Percentiles rank a stretch among this genome's conserved stretches.
These are phyloP conservation scores for Skeletonema grethae DNA, from an alignment of 108 stramenopile species.

Conservation along the genomic window DNA sequence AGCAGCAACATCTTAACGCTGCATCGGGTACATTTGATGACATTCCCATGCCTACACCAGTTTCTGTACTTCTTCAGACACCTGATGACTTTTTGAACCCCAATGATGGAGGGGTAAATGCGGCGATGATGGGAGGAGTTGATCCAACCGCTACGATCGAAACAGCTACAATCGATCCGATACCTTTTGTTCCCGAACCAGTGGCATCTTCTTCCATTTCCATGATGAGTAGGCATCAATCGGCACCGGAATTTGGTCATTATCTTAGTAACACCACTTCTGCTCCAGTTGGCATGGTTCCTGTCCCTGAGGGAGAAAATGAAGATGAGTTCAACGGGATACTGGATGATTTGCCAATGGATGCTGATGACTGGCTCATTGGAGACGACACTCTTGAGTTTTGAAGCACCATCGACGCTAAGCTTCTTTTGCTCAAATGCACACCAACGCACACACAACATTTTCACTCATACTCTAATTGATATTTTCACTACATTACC, in stretches of 20 bases:
- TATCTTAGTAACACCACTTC: not conserved
- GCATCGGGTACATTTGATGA: conserved; percentile 21
- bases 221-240: conserved; percentile 18
- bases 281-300: conserved; percentile 19
- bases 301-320: conserved; percentile 24
- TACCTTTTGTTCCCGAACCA: conserved; percentile 3
- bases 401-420: not conserved
- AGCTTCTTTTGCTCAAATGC: not conserved
- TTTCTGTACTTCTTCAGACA: conserved; percentile 45
- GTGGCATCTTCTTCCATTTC: not conserved
- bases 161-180: conserved; percentile 5
- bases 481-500: conserved; percentile 8
- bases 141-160: conserved; percentile 8
- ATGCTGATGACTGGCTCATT: conserved; percentile 45
- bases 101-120: conserved; percentile 8
- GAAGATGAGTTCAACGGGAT: conserved; percentile 17
- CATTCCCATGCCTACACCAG: conserved; percentile 55
- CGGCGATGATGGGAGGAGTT: conserved; percentile 12
- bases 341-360: conserved; percentile 37
- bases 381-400: conserved; percentile 20
- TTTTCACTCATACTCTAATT: conserved; percentile 2
- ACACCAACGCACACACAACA: conserved; percentile 1
- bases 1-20: not conserved
- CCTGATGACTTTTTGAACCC: conserved; percentile 39
- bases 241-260: conserved; percentile 27